Evolutionary conservation across 768 basidiomycete species (phyloP).

Genomic region (Cystofilobasidium macerans): DNA sequence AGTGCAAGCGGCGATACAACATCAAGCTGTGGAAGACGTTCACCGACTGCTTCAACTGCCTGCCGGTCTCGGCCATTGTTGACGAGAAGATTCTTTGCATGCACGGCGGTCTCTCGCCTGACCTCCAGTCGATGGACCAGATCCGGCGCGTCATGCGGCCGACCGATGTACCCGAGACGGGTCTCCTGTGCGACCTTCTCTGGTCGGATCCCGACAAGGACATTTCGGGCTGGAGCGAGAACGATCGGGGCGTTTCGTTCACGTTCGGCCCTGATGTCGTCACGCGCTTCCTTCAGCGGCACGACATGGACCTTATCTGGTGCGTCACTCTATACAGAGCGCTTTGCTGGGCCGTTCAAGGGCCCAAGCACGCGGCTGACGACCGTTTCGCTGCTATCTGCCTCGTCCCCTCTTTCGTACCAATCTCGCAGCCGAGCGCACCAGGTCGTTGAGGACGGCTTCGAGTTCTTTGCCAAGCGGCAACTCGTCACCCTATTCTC

Average conservation of each 20-base stretch:
- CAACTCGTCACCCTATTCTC: slow-evolving; percentile 30
- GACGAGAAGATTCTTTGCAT: slow-evolving; percentile 28
- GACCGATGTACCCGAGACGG: slow-evolving; percentile 29
- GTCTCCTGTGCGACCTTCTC: slow-evolving; percentile 29
- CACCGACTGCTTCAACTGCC: slow-evolving; percentile 98
- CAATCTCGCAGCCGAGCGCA: slow-evolving; percentile 17
- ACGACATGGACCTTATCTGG: slow-evolving; percentile 28
- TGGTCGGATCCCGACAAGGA: slow-evolving; percentile 30
- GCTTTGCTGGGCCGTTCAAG: too few relatives aligned
- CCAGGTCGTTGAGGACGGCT: slow-evolving; percentile 29
- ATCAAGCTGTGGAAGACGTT: slow-evolving; percentile 99
- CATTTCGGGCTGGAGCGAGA: slow-evolving; percentile 27
- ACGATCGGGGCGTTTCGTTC: slow-evolving; percentile 27
- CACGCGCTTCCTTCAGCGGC: slow-evolving; percentile 27
- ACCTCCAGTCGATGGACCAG: slow-evolving; percentile 28
- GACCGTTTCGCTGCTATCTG: background rate
- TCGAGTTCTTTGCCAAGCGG: slow-evolving; percentile 30
- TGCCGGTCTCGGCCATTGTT: slow-evolving; percentile 27
- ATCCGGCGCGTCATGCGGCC: slow-evolving; percentile 29
- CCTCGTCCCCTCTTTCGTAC: background rate
- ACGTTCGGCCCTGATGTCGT: slow-evolving; percentile 29
- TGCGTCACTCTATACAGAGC: too few relatives aligned
- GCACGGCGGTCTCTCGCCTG: slow-evolving; percentile 24
- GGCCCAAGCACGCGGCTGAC: too few relatives aligned
- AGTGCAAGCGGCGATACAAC: slow-evolving; percentile 99